A percentile compares a stretch with the other conserved stretches of the same genome.
Evolutionary conservation across 768 basidiomycete genomes (phyloP).

Genomic region (Pulveroboletus frians): DNA sequence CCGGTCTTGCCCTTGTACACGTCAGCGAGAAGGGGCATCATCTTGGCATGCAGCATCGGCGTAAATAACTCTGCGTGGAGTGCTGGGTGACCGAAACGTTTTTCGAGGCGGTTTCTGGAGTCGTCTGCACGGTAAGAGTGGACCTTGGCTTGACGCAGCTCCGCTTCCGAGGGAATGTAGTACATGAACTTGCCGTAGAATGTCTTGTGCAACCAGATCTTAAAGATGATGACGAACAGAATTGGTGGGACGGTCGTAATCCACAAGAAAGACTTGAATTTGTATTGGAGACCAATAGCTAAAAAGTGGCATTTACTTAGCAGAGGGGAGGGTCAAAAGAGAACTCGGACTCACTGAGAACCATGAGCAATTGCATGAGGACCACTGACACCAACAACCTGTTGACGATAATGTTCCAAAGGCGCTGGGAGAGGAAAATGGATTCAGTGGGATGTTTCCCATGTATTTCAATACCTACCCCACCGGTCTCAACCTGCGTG

Average conservation of each 20-base stretch:
- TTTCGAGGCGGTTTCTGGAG: constrained; percentile 70
- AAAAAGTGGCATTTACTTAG: constrained; percentile 2
- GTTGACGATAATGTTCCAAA: constrained; percentile 95
- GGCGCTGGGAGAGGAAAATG: constrained; percentile 44
- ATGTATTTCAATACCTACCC: constrained; percentile 47
- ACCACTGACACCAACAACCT: constrained; percentile 72
- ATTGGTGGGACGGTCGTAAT: constrained; percentile 82
- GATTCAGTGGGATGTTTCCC: neutral
- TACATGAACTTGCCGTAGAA: constrained; percentile 70
- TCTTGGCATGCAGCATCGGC: constrained; percentile 80
- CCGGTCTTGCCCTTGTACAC: constrained; percentile 74
- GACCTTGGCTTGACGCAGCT: constrained; percentile 68
- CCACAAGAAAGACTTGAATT: constrained; percentile 73
- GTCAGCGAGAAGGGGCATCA: constrained; percentile 72
- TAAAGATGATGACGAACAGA: constrained; percentile 74
- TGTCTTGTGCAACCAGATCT: constrained; percentile 69
- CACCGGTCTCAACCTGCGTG: constrained; percentile 88
- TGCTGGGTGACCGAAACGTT: constrained; percentile 93
- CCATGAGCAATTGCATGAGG: constrained; percentile 84
- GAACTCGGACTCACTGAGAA: constrained; percentile 61
- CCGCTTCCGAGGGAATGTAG: constrained; percentile 78
- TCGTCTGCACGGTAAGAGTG: constrained; percentile 75
- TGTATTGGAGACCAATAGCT: constrained; percentile 84
- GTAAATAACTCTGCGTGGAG: constrained; percentile 83
- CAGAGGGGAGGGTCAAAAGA: neutral